Percentiles rank a stretch among this genome's conserved stretches.
phyloP scores from a whole-genome alignment of 345 rosid genomes.

The Syzygium aromaticum region DNA sequence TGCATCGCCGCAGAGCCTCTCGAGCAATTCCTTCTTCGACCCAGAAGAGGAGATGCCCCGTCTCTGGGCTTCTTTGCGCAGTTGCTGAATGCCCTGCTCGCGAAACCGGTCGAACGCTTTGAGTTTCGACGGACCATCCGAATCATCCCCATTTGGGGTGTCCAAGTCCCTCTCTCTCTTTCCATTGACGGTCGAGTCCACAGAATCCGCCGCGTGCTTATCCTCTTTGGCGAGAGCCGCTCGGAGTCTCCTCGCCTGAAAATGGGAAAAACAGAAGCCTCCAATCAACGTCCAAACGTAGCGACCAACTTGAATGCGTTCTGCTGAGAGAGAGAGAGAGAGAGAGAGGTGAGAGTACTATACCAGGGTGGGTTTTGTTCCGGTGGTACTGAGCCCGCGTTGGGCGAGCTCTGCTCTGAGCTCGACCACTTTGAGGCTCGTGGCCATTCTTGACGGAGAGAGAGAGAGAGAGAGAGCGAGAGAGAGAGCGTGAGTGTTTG shows the following conservation, averaged over 20 bases:
- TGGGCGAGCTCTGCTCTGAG: constrained; percentile 56
- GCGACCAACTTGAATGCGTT: neutral
- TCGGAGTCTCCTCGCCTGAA: constrained; percentile 55
- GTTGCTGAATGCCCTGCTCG: constrained; percentile 51
- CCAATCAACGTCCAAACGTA: neutral
- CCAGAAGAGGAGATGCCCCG: constrained; percentile 48
- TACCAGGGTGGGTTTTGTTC: constrained; percentile 56
- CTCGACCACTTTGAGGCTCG: constrained; percentile 53
- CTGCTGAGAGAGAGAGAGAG: neutral
- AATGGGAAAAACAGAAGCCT: neutral
- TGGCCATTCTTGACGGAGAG: constrained; percentile 26
- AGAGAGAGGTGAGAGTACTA: neutral
- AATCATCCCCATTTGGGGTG: neutral
- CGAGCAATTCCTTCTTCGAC: constrained; percentile 55
- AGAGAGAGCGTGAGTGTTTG: neutral
- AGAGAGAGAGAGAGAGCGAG: neutral
- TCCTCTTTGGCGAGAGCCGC: constrained; percentile 38
- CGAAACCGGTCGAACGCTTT: constrained; percentile 37
- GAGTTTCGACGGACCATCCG: constrained; percentile 25
- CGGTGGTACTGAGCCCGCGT: constrained; percentile 58
- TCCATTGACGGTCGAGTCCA: neutral
- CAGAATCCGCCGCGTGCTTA: constrained; percentile 7
- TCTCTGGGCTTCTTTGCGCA: constrained; percentile 60
- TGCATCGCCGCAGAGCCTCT: constrained; percentile 42
- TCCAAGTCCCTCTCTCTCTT: constrained; percentile 43